Evolutionary conservation across 306 rosid genomes (phyloP).

Genomic region (Trifolium repens): DNA sequence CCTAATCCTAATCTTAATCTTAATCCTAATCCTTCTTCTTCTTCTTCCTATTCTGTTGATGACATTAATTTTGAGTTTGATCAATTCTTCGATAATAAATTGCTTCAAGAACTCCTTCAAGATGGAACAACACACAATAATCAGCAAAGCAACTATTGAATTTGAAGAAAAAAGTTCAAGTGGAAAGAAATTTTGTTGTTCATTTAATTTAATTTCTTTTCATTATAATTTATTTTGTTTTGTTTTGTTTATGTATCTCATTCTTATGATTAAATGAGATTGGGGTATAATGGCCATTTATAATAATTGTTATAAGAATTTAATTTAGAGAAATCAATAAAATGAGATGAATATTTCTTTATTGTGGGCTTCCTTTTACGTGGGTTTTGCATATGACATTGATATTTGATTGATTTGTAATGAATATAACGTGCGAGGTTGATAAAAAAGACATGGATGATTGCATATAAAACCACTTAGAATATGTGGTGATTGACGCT

Average conservation of each 20-base stretch:
- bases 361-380: background rate
- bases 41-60: constrained; percentile 37
- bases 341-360: background rate
- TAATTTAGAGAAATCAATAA: background rate
- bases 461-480: no score
- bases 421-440: no score
- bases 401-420: no score
- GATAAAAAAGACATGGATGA: no score
- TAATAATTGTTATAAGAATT: constrained; percentile 8
- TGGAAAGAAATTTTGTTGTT: background rate
- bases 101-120: constrained; percentile 78
- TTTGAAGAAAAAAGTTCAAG: background rate
- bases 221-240: background rate
- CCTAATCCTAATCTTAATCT: background rate
- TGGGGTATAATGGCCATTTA: background rate
- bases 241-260: background rate
- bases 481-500: no score
- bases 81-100: constrained; percentile 57
- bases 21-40: background rate
- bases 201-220: background rate
- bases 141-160: background rate
- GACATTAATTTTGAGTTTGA: constrained; percentile 59
- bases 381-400: no score
- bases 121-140: constrained; percentile 26
- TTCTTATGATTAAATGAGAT: constrained; percentile 6